Evolutionary conservation across 2,329 filamentous ascomycete species (phyloP), one percentile per base, ranked within the genome.

Genomic region (Aplosporella prunicola): DNA sequence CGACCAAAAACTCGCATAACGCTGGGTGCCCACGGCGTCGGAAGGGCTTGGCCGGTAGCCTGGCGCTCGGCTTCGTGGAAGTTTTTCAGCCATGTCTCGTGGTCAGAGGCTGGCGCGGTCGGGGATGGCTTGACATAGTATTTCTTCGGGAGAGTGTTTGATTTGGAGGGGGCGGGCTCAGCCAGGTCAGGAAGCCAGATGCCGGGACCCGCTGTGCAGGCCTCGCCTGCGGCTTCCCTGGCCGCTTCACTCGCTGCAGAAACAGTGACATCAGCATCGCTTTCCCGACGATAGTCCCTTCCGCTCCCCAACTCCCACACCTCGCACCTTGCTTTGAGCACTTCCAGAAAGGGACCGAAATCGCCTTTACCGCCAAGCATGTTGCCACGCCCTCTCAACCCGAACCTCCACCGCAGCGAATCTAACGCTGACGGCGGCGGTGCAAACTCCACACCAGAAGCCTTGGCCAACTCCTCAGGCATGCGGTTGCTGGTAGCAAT

Each of bases 231-330:
- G n/a, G n/a, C n/a, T n/a, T n/a, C n/a, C n/a, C n/a, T n/a, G n/a
- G n/a, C n/a, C n/a, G n/a, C n/a, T n/a, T n/a, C n/a, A 8, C 27
- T 16, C 15, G 9, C 10, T 16, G 10, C 27, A 29, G 27, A 8
- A 29, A 8, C 27, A 35, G n/a, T n/a, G n/a, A 11, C 30, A 10
- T 45, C 45, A n/a, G 20, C 26, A 15, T 43, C 40, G 13, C 75
- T 63, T 46, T 83, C 67, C 67, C 82, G 8, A n/a, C n/a, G 48
- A 43, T 67, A 89, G 51, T 91, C 84, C 39, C 67, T 74, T 2
- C 72, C 71, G 2, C 82, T 78, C 47, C 85, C 80, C 73, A 89
- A 87, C 53, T 88, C 80, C 81, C 82, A 88, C 33, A 88, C 78
- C 49, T 89, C 82, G 52, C 84, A 89, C 38, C 83, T 69, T 8